phyloP scores from a whole-genome alignment of 1,284 basidiomycete genomes.

The Pseudozyma tsukubaensis region DNA sequence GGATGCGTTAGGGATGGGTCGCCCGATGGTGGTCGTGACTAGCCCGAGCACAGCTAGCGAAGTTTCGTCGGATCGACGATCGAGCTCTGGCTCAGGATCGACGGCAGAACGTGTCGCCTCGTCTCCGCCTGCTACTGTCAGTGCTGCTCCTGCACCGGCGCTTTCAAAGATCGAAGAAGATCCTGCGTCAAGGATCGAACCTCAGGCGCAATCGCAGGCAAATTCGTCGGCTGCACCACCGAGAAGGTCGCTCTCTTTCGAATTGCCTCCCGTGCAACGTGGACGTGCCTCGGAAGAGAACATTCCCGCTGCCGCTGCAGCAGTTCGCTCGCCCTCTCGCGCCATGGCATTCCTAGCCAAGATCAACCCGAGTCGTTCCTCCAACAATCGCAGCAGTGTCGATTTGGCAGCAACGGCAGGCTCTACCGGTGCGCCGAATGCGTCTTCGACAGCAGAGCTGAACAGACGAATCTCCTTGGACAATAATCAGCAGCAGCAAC shows the following conservation, averaged over 20 bases:
- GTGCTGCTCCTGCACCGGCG: slow-evolving; percentile 15
- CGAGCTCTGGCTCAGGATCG: slow-evolving; percentile 34
- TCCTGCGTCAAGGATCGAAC: slow-evolving; percentile 3
- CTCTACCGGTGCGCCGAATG: background rate
- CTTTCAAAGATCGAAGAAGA: slow-evolving; percentile 41
- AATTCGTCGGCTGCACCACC: slow-evolving; percentile 4
- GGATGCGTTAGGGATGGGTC: slow-evolving; percentile 29
- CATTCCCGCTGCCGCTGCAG: background rate
- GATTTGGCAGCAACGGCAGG: slow-evolving; percentile 13
- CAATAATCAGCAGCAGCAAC: background rate
- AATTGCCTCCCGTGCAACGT: slow-evolving; percentile 23
- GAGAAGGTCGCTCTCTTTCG: slow-evolving; percentile 28
- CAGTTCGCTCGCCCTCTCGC: slow-evolving; percentile 27
- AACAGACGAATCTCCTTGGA: slow-evolving; percentile 21
- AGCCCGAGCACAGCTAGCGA: slow-evolving; percentile 44
- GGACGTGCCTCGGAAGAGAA: slow-evolving; percentile 17
- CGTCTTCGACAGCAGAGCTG: background rate
- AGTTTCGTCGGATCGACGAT: slow-evolving; percentile 41
- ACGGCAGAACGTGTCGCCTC: slow-evolving; percentile 19
- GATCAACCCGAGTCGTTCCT: slow-evolving; percentile 20
- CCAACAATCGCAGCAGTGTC: slow-evolving; percentile 32
- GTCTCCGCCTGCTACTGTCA: slow-evolving; percentile 27
- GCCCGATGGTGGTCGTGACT: slow-evolving; percentile 47
- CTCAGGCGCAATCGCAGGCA: background rate
- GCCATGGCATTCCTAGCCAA: slow-evolving; percentile 38